phyloP scores from a whole-genome alignment of 768 basidiomycete species.

The Tephrocybe sp. region DNA sequence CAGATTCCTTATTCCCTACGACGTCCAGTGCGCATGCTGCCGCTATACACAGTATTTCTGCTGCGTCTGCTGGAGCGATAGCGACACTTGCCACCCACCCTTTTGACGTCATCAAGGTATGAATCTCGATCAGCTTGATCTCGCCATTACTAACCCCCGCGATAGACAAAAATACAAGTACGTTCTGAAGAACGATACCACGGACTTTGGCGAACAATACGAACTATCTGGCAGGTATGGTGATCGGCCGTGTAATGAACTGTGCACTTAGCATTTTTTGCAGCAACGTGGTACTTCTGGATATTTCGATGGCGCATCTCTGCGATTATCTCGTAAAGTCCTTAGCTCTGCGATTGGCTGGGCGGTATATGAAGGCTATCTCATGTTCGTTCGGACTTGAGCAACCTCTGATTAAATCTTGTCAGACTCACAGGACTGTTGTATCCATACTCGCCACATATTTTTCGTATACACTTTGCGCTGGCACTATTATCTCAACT shows the following conservation, averaged over 20 bases:
- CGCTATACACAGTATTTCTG: conserved; percentile 60
- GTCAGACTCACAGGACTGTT: neutral
- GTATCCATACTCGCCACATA: neutral
- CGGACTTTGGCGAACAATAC: conserved; percentile 61
- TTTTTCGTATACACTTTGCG: neutral
- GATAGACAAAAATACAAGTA: conserved; percentile 91
- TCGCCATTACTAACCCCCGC: neutral
- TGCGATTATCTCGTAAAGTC: conserved; percentile 84
- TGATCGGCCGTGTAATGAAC: too few species aligned
- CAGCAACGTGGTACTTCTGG: conserved; percentile 80
- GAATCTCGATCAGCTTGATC: neutral
- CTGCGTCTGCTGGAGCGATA: conserved; percentile 77
- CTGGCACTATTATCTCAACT: conserved; percentile 1
- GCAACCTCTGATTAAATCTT: neutral
- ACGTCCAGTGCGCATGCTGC: conserved; percentile 45
- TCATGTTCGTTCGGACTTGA: conserved; percentile 52
- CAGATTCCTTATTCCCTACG: conserved; percentile 43
- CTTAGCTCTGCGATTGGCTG: conserved; percentile 88
- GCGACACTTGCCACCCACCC: conserved; percentile 88
- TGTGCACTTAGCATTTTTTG: neutral
- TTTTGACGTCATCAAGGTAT: conserved; percentile 90
- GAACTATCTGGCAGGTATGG: conserved; percentile 69
- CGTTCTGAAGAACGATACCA: conserved; percentile 75
- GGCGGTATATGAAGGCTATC: conserved; percentile 82
- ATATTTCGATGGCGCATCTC: conserved; percentile 82